Evolutionary conservation across 1,284 basidiomycete genomes (phyloP).

Genomic region (Schizophyllum commune): DNA sequence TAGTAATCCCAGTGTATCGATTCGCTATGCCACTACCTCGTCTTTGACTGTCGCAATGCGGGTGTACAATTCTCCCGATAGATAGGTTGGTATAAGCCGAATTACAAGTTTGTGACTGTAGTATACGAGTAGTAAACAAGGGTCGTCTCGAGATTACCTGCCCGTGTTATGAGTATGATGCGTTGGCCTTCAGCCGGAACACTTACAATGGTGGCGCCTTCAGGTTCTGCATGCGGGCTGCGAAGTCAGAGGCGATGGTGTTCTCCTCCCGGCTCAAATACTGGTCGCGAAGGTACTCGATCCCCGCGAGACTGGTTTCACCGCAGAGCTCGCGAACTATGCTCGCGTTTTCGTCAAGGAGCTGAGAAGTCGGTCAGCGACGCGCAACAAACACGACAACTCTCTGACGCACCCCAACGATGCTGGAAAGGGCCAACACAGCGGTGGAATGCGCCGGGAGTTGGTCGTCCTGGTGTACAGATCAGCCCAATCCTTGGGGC

Average conservation of each 20-base stretch:
- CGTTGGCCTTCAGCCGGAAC: too few relatives aligned
- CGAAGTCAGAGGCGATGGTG: conserved; percentile 11
- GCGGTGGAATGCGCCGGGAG: conserved; percentile 34
- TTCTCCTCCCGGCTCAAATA: conserved; percentile 27
- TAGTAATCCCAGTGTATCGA: too few relatives aligned
- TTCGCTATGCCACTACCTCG: too few relatives aligned
- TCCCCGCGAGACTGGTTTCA: conserved; percentile 29
- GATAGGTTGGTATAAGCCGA: too few relatives aligned
- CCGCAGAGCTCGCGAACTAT: conserved; percentile 32
- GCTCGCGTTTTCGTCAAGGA: conserved; percentile 29
- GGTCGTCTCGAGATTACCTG: too few relatives aligned
- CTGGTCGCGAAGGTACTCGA: conserved; percentile 25
- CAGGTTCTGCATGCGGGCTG: not conserved
- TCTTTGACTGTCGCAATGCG: too few relatives aligned
- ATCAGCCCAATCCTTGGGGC: not conserved
- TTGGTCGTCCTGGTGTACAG: conserved; percentile 25
- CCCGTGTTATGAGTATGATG: too few relatives aligned
- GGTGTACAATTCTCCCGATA: too few relatives aligned
- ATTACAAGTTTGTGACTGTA: too few relatives aligned
- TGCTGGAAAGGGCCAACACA: conserved; percentile 28
- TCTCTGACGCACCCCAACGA: conserved; percentile 25
- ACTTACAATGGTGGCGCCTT: not conserved
- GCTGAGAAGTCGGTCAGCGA: conserved; percentile 15
- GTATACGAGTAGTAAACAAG: too few relatives aligned
- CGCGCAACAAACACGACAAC: not conserved